Conservation (phyloP, 495 filamentous ascomycete species). For the Amniculicola lignicola region DNA sequence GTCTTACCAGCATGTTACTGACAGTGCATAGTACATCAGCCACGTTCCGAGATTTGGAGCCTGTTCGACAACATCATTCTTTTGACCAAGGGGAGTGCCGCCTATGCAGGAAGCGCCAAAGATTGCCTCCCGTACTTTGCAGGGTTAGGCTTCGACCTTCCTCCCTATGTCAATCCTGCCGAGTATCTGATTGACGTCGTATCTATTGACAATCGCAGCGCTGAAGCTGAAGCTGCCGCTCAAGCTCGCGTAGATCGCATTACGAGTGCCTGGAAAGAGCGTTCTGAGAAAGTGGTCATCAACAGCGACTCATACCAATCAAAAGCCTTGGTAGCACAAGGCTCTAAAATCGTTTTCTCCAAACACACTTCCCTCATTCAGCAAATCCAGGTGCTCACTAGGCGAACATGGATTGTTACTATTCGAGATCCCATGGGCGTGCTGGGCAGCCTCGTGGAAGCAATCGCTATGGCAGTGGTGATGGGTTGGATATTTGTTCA, state of each 20-base stretch:
- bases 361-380: slow-evolving; percentile 47
- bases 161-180: slow-evolving; percentile 68
- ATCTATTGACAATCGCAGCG: slow-evolving; percentile 63
- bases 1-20: not conserved
- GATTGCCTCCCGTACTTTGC: slow-evolving; percentile 59
- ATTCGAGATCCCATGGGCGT: slow-evolving; percentile 70
- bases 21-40: slow-evolving; percentile 54
- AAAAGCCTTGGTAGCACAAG: not conserved
- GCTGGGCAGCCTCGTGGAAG: slow-evolving; percentile 61
- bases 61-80: slow-evolving; percentile 68
- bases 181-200: slow-evolving; percentile 71
- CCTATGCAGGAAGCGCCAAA: slow-evolving; percentile 60
- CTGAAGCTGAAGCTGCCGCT: slow-evolving; percentile 58
- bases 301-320: not conserved
- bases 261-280: slow-evolving; percentile 51
- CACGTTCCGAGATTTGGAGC: slow-evolving; percentile 71
- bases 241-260: slow-evolving; percentile 53
- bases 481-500: slow-evolving; percentile 68
- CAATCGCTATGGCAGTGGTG: slow-evolving; percentile 62
- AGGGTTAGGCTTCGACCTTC: slow-evolving; percentile 53
- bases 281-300: not conserved
- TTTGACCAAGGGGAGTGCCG: slow-evolving; percentile 57
- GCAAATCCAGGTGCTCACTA: slow-evolving; percentile 62
- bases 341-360: slow-evolving; percentile 20
- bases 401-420: slow-evolving; percentile 63